These are phyloP conservation scores for Lentinula edodes DNA, from an alignment of 768 basidiomycete genomes.

Conservation along the genomic window DNA sequence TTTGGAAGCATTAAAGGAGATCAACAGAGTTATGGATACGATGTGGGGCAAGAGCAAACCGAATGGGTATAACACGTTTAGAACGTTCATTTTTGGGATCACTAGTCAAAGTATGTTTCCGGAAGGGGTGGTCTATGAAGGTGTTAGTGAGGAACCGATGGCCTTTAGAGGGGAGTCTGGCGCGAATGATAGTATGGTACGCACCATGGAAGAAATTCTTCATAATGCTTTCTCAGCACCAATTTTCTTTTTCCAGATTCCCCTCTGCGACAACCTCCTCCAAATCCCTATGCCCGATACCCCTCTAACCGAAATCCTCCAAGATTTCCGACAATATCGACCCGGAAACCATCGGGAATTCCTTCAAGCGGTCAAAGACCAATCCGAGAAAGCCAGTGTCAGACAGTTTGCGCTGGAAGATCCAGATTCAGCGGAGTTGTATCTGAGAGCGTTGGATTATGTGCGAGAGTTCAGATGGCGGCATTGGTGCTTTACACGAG, in stretches of 20 bases:
- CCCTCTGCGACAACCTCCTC: constrained; percentile 26
- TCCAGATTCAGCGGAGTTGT: constrained; percentile 14
- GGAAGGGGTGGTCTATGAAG: constrained; percentile 25
- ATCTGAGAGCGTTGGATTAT: constrained; percentile 19
- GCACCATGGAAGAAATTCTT: not conserved
- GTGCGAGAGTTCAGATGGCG: constrained; percentile 24
- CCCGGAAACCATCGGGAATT: constrained; percentile 23
- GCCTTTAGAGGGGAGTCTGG: constrained; percentile 26
- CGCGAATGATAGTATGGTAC: constrained; percentile 18
- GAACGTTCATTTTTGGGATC: constrained; percentile 28
- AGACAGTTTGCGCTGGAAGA: constrained; percentile 17
- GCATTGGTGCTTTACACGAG: constrained; percentile 28
- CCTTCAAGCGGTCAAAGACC: constrained; percentile 18
- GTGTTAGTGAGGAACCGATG: constrained; percentile 23
- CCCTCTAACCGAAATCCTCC: constrained; percentile 22
- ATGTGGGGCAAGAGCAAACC: constrained; percentile 26
- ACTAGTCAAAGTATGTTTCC: constrained; percentile 26
- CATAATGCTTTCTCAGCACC: not conserved
- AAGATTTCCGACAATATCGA: constrained; percentile 25
- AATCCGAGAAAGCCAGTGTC: constrained; percentile 11
- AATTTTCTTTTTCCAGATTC: constrained; percentile 15
- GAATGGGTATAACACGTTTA: constrained; percentile 24
- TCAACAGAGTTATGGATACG: constrained; percentile 16
- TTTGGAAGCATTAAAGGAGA: constrained; percentile 9
- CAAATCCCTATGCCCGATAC: constrained; percentile 23